Evolutionary conservation across 1,139 yeast species (phyloP).

Genomic region (Geotrichum candidum): DNA sequence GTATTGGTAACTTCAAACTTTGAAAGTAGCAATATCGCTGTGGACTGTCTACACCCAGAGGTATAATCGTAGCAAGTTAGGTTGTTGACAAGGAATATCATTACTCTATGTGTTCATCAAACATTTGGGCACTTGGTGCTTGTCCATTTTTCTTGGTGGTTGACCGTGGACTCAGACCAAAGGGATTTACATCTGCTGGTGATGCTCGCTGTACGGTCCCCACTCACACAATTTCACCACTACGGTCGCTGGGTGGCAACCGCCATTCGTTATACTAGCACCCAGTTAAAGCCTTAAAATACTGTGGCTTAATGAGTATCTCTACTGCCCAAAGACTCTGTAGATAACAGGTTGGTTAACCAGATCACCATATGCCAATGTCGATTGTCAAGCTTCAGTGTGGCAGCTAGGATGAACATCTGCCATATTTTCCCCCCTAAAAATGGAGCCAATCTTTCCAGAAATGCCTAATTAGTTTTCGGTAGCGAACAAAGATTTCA

Average conservation of each 20-base stretch:
- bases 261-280: not conserved
- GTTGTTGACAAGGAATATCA: not conserved
- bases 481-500: no score
- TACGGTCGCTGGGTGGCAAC: not conserved
- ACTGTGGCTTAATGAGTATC: not conserved
- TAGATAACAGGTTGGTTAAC: no score
- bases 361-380: no score
- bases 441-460: no score
- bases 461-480: no score
- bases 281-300: not conserved
- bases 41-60: not conserved
- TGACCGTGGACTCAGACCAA: not conserved
- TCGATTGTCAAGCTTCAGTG: no score
- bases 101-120: not conserved
- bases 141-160: not conserved
- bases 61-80: not conserved
- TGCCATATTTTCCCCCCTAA: no score
- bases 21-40: not conserved
- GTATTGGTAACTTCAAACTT: not conserved
- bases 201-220: not conserved
- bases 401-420: no score
- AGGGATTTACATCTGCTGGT: not conserved
- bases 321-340: no score
- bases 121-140: not conserved
- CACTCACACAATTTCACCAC: not conserved